Evolutionary conservation across 2,329 filamentous ascomycete species (phyloP).

Genomic region (Diaporthe ilicicola): DNA sequence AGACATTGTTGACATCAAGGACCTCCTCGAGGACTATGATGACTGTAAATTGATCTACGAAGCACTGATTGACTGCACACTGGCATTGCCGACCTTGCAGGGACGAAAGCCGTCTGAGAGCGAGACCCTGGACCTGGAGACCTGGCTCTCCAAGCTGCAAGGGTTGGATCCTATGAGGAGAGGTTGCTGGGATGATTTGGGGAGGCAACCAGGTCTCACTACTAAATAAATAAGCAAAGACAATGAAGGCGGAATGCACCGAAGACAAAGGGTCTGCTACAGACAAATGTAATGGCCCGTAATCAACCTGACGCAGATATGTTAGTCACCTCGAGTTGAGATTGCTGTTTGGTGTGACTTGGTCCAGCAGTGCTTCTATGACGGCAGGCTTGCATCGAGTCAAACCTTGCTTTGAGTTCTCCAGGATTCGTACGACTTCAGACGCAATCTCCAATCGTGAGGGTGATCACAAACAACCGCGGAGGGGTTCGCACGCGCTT

Average conservation of each 20-base stretch:
- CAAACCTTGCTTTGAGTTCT: slow-evolving; percentile 3
- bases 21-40: slow-evolving; percentile 67
- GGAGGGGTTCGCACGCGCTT: not conserved
- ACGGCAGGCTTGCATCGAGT: slow-evolving; percentile 7
- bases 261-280: not conserved
- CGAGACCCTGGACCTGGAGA: slow-evolving; percentile 55
- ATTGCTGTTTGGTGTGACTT: not conserved
- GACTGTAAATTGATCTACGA: slow-evolving; percentile 87
- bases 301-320: not conserved
- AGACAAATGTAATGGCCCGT: not conserved
- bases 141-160: slow-evolving; percentile 72
- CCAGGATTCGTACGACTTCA: slow-evolving; percentile 7
- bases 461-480: not conserved
- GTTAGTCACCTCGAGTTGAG: not conserved
- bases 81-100: slow-evolving; percentile 64
- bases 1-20: slow-evolving; percentile 79
- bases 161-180: slow-evolving; percentile 77
- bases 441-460: slow-evolving; percentile 5
- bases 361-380: not conserved
- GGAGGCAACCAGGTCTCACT: slow-evolving; percentile 48
- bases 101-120: slow-evolving; percentile 48
- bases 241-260: not conserved
- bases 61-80: slow-evolving; percentile 78
- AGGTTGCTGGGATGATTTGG: slow-evolving; percentile 79
- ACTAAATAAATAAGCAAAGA: not conserved